These are phyloP conservation scores for Oropetium thomaeum DNA, from an alignment of 176 grass and related monocot genomes.

Conservation along the genomic window DNA sequence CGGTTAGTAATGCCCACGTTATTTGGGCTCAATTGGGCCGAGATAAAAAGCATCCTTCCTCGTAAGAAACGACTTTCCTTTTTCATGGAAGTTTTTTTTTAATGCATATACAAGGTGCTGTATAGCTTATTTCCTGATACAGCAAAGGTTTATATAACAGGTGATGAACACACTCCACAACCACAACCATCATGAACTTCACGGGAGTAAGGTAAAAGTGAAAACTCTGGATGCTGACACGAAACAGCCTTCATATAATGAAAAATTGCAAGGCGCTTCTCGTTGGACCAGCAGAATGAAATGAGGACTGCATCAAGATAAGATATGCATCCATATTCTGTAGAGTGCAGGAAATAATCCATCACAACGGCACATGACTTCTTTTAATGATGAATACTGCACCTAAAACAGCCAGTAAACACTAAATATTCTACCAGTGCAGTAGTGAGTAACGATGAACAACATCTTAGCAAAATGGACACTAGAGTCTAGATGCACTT, in stretches of 20 bases:
- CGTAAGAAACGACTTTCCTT: too few species aligned
- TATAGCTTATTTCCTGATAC: not conserved
- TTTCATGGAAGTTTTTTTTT: too few species aligned
- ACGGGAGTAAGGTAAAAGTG: not conserved
- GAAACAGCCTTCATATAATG: too few species aligned
- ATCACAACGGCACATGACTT: not conserved
- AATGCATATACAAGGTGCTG: too few species aligned
- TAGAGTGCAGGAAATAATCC: not conserved
- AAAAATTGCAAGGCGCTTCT: not conserved
- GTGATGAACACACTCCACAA: too few species aligned
- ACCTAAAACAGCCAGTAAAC: not conserved
- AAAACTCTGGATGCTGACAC: too few species aligned
- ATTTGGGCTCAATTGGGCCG: not conserved
- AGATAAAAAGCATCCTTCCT: too few species aligned
- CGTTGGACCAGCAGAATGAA: not conserved
- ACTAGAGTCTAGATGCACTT: not conserved
- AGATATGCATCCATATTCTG: not conserved
- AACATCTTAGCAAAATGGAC: not conserved
- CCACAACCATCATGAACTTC: not conserved
- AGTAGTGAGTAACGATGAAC: not conserved
- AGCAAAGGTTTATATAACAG: too few species aligned
- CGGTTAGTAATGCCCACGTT: not conserved
- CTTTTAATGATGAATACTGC: not conserved
- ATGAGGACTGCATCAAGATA: not conserved
- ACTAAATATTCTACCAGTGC: not conserved